Evolutionary conservation across 2,329 filamentous ascomycete genomes (phyloP).

Genomic region (Plectosphaerella plurivora): DNA sequence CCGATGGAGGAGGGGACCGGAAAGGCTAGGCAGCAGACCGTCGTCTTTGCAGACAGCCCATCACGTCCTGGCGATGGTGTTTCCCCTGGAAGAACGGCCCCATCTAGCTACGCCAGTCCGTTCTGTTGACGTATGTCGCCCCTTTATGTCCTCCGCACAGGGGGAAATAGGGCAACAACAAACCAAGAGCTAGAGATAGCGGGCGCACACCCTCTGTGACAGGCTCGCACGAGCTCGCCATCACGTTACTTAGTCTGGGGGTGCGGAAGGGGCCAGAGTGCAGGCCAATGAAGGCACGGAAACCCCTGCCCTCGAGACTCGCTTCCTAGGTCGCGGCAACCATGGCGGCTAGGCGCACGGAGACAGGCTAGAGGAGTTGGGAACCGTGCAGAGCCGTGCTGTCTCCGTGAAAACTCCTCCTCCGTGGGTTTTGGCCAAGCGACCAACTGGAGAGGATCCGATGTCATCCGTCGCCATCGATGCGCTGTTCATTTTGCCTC

Average conservation of each 20-base stretch:
- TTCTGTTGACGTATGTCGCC: no score
- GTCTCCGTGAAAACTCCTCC: no score
- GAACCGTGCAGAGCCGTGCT: no score
- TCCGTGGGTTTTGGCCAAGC: no score
- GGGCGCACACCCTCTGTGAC: conserved; percentile 2
- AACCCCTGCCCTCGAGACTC: conserved; percentile 23
- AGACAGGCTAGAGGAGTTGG: no score
- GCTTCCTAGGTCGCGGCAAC: conserved; percentile 19
- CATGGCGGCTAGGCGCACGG: conserved; percentile 22
- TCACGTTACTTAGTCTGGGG: conserved; percentile 27
- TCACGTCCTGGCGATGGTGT: neutral
- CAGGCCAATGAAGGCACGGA: conserved; percentile 25
- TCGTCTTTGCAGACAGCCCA: conserved; percentile 1
- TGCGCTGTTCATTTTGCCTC: conserved; percentile 3
- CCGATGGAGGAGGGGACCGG: no score
- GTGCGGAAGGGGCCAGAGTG: conserved; percentile 10
- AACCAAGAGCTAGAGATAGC: neutral
- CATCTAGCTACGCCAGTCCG: neutral
- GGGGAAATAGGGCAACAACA: neutral
- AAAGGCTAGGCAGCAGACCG: no score
- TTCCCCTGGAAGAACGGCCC: neutral
- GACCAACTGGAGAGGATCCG: neutral
- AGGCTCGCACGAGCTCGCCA: conserved; percentile 19
- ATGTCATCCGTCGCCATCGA: neutral
- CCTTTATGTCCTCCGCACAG: no score